Evolutionary conservation across 2,329 filamentous ascomycete species (phyloP), one percentile per base, ranked within the genome.

Genomic region (Fusarium beomiforme): DNA sequence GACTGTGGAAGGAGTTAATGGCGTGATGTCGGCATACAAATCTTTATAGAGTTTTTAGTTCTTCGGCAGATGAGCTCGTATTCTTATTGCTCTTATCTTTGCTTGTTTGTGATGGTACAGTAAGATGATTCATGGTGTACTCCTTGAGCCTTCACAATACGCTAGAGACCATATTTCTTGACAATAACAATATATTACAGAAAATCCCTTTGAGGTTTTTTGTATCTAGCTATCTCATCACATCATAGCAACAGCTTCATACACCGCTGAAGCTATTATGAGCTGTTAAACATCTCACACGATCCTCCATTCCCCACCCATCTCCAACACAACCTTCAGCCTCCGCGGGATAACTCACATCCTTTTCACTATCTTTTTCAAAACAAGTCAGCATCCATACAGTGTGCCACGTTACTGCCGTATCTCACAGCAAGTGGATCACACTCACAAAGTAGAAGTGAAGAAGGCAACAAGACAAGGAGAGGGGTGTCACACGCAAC

Each of bases 221-320:
- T 31, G 14, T 31, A 8, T 26, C n/a, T 24, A 29, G 3, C 26
- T 10, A 29, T 24, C n/a, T 53, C 21, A 11, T 6, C n/a, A 26
- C 29, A 43, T 56, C 34, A 29, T 34, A 39, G 31, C 23, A 19
- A 17, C 13, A 39, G 11, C 47, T 42, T 29, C n/a, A 57, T 70
- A 55, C 39, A 63, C 66, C 65, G 65, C 57, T 63, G 56, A 63
- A 47, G 54, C 51, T 46, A 29, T 49, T 41, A 57, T 73, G 67
- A 73, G 56, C 59, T 72, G 71, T 73, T 71, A 29, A 29, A 29
- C 26, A 29, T 24, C 69, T 68, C 69, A 65, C 65, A 63, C 57
- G 71, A 73, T 57, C 10, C 49, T 39, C 21, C 36, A 17, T 63
- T 65, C 62, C 49, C 62, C 62, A 65, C 62, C 56, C 37, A 36